Conservation (phyloP, 1,284 basidiomycete species). For the Ganoderma boninense region DNA sequence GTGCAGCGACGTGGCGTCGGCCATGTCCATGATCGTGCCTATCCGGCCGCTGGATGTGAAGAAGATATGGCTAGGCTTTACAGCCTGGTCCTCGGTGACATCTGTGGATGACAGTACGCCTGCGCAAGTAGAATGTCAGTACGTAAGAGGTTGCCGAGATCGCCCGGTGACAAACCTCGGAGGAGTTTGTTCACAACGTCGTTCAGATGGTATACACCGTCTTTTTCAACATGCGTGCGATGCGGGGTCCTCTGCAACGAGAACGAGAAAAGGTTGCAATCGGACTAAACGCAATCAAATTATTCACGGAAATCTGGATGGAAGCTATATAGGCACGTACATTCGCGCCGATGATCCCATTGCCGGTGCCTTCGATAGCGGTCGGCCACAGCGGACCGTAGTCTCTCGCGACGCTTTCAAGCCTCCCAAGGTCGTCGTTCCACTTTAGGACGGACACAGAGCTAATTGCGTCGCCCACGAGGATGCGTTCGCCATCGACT, state of each 20-base stretch:
- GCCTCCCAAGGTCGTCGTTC: conserved; percentile 50
- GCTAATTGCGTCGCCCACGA: conserved; percentile 83
- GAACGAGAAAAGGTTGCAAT: conserved; percentile 83
- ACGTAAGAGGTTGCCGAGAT: not conserved
- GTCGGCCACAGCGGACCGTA: conserved; percentile 81
- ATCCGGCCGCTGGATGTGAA: conserved; percentile 86
- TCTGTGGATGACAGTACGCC: conserved; percentile 34
- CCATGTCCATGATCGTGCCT: conserved; percentile 78
- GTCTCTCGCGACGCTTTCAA: conserved; percentile 78
- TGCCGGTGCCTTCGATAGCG: conserved; percentile 61
- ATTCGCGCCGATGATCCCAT: conserved; percentile 78
- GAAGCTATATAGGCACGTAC: conserved; percentile 51
- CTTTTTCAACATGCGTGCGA: conserved; percentile 58
- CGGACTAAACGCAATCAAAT: conserved; percentile 53
- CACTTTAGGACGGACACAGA: conserved; percentile 78
- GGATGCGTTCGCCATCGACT: conserved; percentile 58
- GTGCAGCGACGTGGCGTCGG: conserved; percentile 63
- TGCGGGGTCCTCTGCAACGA: conserved; percentile 53
- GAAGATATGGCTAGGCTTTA: conserved; percentile 74
- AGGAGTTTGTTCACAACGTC: conserved; percentile 78
- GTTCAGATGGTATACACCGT: conserved; percentile 73
- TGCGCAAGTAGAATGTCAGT: conserved; percentile 5
- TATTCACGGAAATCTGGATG: not conserved
- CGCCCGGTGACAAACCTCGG: conserved; percentile 52
- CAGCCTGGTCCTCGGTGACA: conserved; percentile 27